A percentile compares a stretch with the other conserved stretches of the same genome.
These are phyloP conservation scores for Pugionium dolabratum DNA, from an alignment of 345 rosid genomes.

Conservation along the genomic window DNA sequence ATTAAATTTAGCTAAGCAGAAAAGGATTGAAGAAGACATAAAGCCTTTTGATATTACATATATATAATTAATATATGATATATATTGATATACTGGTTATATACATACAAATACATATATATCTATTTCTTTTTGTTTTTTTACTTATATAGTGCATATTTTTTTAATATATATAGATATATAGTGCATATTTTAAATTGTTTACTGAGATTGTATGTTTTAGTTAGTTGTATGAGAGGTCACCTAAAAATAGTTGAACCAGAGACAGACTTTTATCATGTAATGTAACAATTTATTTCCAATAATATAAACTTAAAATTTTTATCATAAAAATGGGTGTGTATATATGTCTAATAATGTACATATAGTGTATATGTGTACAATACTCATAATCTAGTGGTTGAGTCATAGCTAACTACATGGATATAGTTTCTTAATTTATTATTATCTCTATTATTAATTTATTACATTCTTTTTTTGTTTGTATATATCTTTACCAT, in stretches of 20 bases:
- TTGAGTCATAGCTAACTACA: slow-evolving; percentile 17
- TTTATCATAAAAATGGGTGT: slow-evolving; percentile 25
- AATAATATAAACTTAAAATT: background rate
- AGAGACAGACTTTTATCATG: slow-evolving; percentile 27
- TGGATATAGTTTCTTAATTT: slow-evolving; percentile 1
- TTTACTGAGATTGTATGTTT: background rate
- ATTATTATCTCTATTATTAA: slow-evolving; percentile 30
- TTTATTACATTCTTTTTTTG: slow-evolving; percentile 10
- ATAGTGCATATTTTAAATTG: background rate
- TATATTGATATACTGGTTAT: slow-evolving; percentile 13
- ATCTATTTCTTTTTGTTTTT: slow-evolving; percentile 31
- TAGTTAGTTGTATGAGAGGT: slow-evolving; percentile 25
- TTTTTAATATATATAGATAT: no score
- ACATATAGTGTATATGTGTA: slow-evolving; percentile 20
- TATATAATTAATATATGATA: no score
- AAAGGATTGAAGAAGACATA: slow-evolving; percentile 55
- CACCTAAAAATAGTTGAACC: slow-evolving; percentile 32
- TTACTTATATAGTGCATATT: background rate
- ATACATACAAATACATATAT: background rate
- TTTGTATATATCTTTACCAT: slow-evolving; percentile 22
- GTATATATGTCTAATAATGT: background rate
- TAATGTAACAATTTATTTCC: slow-evolving; percentile 18
- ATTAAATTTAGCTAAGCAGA: slow-evolving; percentile 44
- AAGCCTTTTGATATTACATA: slow-evolving; percentile 42
- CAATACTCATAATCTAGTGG: slow-evolving; percentile 34